Evolutionary conservation across 1,139 yeast genomes (phyloP).

Genomic region (Groenewaldozyma sp.): DNA sequence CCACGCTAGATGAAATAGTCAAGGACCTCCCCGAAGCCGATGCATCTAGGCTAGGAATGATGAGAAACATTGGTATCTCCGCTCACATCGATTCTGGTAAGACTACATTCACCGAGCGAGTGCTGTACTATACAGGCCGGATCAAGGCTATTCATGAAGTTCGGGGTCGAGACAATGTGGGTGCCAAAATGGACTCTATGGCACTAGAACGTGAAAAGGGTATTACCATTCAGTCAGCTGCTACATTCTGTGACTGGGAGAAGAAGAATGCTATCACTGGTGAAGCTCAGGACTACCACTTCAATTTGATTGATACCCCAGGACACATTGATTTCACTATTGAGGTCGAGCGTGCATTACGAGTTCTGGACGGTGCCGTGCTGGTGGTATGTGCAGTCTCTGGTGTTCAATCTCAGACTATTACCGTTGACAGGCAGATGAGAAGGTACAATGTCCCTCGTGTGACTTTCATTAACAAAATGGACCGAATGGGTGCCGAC

Average conservation of each 20-base stretch:
- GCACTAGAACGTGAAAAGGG: conserved; percentile 97
- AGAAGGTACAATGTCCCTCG: conserved; percentile 96
- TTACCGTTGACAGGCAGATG: conserved; percentile 98
- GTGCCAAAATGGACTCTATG: conserved; percentile 98
- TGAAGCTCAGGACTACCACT: conserved; percentile 55
- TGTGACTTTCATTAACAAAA: conserved; percentile 89
- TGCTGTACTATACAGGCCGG: conserved; percentile 89
- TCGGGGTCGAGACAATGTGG: conserved; percentile 94
- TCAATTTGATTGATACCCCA: conserved; percentile 93
- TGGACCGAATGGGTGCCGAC: conserved; percentile 99
- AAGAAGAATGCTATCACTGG: conserved; percentile 34
- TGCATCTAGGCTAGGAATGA: conserved; percentile 39
- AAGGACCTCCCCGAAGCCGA: conserved; percentile 51
- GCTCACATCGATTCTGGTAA: conserved; percentile 98
- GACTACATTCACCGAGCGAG: conserved; percentile 96
- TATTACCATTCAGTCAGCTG: conserved; percentile 96
- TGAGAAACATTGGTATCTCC: conserved; percentile 94
- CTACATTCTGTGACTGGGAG: conserved; percentile 96
- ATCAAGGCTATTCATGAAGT: conserved; percentile 98
- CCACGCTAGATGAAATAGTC: conserved; percentile 34
- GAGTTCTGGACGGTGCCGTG: conserved; percentile 97
- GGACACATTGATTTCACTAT: conserved; percentile 98
- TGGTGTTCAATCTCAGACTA: conserved; percentile 97
- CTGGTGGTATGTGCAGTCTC: conserved; percentile 96
- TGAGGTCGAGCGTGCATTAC: conserved; percentile 94